These are phyloP conservation scores for Stagonosporopsis vannaccii DNA, from an alignment of 2,329 filamentous ascomycete species.

Conservation along the genomic window DNA sequence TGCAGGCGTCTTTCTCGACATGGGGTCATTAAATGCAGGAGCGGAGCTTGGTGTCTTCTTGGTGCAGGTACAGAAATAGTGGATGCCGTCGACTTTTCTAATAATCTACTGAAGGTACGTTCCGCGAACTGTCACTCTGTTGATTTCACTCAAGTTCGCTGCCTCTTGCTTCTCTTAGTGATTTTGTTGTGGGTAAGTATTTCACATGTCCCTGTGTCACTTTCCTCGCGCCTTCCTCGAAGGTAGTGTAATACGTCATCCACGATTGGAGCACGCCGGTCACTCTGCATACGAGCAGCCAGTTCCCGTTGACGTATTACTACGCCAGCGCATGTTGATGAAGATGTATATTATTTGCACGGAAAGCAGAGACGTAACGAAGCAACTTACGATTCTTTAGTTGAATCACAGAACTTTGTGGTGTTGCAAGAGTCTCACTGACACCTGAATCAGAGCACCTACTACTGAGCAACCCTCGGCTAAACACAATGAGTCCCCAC, in stretches of 20 bases:
- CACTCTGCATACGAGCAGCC: conserved; percentile 6
- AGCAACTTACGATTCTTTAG: neutral
- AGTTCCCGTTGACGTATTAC: conserved; percentile 17
- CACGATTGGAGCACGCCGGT: neutral
- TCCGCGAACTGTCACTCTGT: conserved; percentile 7
- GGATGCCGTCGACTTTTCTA: conserved; percentile 27
- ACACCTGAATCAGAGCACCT: conserved; percentile 6
- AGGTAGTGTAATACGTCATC: conserved; percentile 36
- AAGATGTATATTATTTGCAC: conserved; percentile 6
- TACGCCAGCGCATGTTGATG: conserved; percentile 2
- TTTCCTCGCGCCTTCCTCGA: conserved; percentile 3
- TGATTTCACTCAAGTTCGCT: conserved; percentile 2
- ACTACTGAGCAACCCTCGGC: neutral
- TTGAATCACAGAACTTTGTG: neutral
- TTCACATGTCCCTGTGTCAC: conserved; percentile 3
- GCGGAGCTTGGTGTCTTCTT: conserved; percentile 25
- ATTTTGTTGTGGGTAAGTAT: conserved; percentile 7
- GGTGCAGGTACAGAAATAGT: conserved; percentile 29
- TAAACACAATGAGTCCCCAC: conserved; percentile 45
- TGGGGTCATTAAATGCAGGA: conserved; percentile 26
- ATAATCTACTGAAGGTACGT: conserved; percentile 11
- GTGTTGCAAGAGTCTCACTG: conserved; percentile 1
- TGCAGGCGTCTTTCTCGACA: conserved; percentile 27
- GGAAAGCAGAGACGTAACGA: neutral
- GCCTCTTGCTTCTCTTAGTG: conserved; percentile 3